Percentiles rank a stretch among this genome's conserved stretches.
phyloP scores from a whole-genome alignment of 371 early-diverging fungal genomes.

The Funneliformis caledonium region DNA sequence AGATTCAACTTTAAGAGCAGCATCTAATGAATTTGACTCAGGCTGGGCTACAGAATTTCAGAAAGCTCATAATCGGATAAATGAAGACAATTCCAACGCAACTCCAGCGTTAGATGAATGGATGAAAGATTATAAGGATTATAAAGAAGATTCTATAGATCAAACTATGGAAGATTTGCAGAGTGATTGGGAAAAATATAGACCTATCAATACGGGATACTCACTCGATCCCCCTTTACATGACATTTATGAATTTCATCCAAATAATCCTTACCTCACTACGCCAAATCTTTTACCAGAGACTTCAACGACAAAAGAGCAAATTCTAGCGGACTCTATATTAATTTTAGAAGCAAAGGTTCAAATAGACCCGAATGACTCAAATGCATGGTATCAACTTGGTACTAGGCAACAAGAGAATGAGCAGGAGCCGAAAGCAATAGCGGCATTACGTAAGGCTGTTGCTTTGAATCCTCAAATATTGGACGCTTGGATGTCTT shows the following conservation, averaged over 20 bases:
- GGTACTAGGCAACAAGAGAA: constrained; percentile 95
- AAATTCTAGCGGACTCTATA: constrained; percentile 82
- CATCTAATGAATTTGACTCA: no score
- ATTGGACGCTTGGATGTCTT: constrained; percentile 29
- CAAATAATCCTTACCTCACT: constrained; percentile 77
- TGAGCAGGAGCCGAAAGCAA: constrained; percentile 90
- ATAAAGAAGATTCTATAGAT: not conserved
- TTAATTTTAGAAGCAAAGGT: constrained; percentile 93
- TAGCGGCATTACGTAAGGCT: constrained; percentile 85
- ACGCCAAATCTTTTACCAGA: constrained; percentile 50
- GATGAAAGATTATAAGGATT: not conserved
- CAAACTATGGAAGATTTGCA: constrained; percentile 74
- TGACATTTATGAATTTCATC: constrained; percentile 76
- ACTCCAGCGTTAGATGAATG: not conserved
- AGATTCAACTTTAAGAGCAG: constrained; percentile 44
- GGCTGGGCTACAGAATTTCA: not conserved
- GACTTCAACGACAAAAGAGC: constrained; percentile 52
- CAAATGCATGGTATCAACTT: constrained; percentile 83
- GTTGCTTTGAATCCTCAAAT: constrained; percentile 46
- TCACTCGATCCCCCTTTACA: constrained; percentile 69
- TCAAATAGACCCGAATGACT: constrained; percentile 79
- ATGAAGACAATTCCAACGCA: not conserved
- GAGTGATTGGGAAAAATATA: constrained; percentile 77
- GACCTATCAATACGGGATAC: constrained; percentile 59
- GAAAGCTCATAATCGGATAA: not conserved